phyloP scores from a whole-genome alignment of 192 early-diverging fungal species.

The Funneliformis geosporum region DNA sequence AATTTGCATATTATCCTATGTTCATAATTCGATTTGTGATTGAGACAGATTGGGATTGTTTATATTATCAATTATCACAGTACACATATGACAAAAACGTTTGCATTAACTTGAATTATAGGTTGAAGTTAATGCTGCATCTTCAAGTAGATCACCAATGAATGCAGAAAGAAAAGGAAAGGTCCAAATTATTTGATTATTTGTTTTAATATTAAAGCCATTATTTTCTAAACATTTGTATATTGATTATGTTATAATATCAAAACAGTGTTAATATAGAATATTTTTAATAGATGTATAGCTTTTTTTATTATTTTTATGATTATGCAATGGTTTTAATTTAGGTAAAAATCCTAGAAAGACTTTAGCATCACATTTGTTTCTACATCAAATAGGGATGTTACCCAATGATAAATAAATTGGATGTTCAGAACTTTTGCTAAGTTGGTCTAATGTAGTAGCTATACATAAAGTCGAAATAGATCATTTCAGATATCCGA shows the following conservation, averaged over 20 bases:
- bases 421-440: neutral
- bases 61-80: no score
- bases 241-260: neutral
- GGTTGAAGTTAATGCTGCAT: no score
- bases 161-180: neutral
- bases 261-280: neutral
- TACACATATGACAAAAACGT: no score
- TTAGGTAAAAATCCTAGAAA: neutral
- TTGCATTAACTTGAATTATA: no score
- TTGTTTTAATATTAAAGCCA: neutral
- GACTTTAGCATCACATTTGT: neutral
- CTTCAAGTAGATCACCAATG: neutral
- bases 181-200: neutral
- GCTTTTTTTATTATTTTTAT: neutral
- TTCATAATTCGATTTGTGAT: no score
- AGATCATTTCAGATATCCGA: no score
- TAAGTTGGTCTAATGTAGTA: neutral
- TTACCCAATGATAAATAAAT: neutral
- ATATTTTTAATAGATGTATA: neutral
- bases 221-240: neutral
- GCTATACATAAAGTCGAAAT: no score
- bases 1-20: no score
- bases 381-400: neutral
- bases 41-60: no score
- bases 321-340: neutral